A percentile compares a stretch with the other conserved stretches of the same genome.
These are phyloP conservation scores for Diatrype stigma DNA, from an alignment of 2,329 filamentous ascomycete genomes.

Conservation along the genomic window DNA sequence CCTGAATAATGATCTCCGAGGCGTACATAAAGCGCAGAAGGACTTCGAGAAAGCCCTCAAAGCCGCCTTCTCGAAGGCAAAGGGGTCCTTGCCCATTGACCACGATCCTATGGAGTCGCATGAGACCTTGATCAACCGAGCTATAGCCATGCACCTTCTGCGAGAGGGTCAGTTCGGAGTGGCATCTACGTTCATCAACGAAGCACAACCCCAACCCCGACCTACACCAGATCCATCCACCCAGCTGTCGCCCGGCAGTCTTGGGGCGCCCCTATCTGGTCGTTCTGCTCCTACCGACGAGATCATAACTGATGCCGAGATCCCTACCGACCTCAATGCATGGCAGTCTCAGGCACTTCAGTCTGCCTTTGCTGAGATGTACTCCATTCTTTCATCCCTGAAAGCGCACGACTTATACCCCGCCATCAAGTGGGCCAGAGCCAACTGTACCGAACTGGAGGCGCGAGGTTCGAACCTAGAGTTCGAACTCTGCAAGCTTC, in stretches of 20 bases:
- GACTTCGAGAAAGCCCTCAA: conserved; percentile 83
- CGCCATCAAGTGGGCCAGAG: conserved; percentile 81
- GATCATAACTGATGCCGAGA: conserved; percentile 25
- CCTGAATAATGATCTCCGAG: conserved; percentile 76
- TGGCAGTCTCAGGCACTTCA: conserved; percentile 67
- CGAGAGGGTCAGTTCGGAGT: conserved; percentile 91
- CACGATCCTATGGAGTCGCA: conserved; percentile 77
- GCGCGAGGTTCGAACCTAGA: conserved; percentile 85
- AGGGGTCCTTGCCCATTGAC: conserved; percentile 68
- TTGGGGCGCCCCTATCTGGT: conserved; percentile 8
- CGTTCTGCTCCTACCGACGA: conserved; percentile 18
- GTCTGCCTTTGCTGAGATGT: conserved; percentile 82
- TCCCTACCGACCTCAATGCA: conserved; percentile 48
- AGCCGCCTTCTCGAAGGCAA: conserved; percentile 68
- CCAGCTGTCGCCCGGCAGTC: conserved; percentile 26
- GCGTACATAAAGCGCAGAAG: conserved; percentile 76
- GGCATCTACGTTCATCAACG: conserved; percentile 77
- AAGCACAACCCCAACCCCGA: conserved; percentile 45
- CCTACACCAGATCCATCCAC: conserved; percentile 3
- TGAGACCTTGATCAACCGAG: conserved; percentile 77
- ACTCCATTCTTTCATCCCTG: conserved; percentile 76
- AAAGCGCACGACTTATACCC: conserved; percentile 70
- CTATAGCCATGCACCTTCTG: conserved; percentile 93
- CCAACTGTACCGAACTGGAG: conserved; percentile 68
- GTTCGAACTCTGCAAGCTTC: conserved; percentile 86